phyloP scores from a whole-genome alignment of 1,139 yeast genomes.

The Yamadazyma spencermartinsiae region DNA sequence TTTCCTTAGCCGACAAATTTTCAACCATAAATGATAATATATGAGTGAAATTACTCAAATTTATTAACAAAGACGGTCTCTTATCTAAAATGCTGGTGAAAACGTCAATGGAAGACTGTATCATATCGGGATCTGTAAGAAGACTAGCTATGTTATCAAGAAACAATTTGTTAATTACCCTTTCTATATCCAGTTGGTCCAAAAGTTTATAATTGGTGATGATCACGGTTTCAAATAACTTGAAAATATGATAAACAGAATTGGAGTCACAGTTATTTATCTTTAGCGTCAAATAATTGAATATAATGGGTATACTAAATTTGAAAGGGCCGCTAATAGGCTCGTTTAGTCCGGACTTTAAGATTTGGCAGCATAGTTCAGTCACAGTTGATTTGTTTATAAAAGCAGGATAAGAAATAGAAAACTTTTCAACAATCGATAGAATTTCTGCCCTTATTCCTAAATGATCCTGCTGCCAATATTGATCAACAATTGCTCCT shows the following conservation, averaged over 20 bases:
- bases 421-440: constrained; percentile 40
- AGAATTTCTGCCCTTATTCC: constrained; percentile 42
- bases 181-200: constrained; percentile 27
- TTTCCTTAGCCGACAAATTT: constrained; percentile 56
- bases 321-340: constrained; percentile 60
- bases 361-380: constrained; percentile 57
- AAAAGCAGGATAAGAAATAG: constrained; percentile 37
- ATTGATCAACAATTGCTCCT: constrained; percentile 23
- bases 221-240: constrained; percentile 43
- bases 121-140: constrained; percentile 53
- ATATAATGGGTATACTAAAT: constrained; percentile 41
- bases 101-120: constrained; percentile 45
- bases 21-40: constrained; percentile 45
- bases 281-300: constrained; percentile 47
- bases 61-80: constrained; percentile 50
- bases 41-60: constrained; percentile 30
- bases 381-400: constrained; percentile 41
- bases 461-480: constrained; percentile 46
- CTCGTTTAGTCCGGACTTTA: constrained; percentile 58
- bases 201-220: constrained; percentile 32
- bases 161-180: constrained; percentile 30
- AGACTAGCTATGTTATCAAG: constrained; percentile 33
- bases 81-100: constrained; percentile 48
- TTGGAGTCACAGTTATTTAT: constrained; percentile 26
- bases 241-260: constrained; percentile 41